phyloP scores from a whole-genome alignment of 2,329 filamentous ascomycete species.

The Plectosphaerella plurivora region DNA sequence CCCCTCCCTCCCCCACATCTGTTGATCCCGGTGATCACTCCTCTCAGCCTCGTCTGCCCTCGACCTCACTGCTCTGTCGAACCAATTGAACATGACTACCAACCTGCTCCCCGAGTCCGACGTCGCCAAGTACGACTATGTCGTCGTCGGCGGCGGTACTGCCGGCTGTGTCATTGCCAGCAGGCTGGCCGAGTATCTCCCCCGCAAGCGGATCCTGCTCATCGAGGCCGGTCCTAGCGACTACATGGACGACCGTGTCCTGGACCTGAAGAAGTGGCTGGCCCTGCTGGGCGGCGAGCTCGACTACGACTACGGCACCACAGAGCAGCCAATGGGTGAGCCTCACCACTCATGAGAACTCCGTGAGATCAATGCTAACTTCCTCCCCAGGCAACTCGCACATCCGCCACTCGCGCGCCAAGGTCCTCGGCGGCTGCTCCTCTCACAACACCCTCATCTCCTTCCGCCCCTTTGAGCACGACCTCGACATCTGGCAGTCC shows the following conservation, averaged over 20 bases:
- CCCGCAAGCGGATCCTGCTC: constrained; percentile 73
- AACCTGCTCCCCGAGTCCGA: constrained; percentile 60
- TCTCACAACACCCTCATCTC: constrained; percentile 93
- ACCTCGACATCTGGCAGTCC: constrained; percentile 78
- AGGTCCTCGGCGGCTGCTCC: constrained; percentile 88
- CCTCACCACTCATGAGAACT: constrained; percentile 6
- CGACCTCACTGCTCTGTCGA: background rate
- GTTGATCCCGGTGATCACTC: background rate
- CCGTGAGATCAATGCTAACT: background rate
- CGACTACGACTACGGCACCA: constrained; percentile 88
- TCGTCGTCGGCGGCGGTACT: constrained; percentile 81
- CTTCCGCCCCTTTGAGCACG: constrained; percentile 86
- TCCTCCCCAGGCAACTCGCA: constrained; percentile 68
- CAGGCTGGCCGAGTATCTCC: constrained; percentile 76
- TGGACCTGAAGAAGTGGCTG: constrained; percentile 85
- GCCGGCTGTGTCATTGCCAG: constrained; percentile 82
- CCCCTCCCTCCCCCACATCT: background rate
- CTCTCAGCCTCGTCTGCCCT: background rate
- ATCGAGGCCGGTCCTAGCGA: constrained; percentile 89
- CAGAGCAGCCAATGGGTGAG: constrained; percentile 75
- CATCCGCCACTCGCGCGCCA: constrained; percentile 88
- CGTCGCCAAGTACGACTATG: constrained; percentile 71
- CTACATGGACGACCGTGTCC: constrained; percentile 80
- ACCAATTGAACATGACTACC: constrained; percentile 47
- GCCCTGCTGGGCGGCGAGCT: constrained; percentile 79